phyloP scores from a whole-genome alignment of 139 green algal species.

The Chlamydomonas sphaeroides region DNA sequence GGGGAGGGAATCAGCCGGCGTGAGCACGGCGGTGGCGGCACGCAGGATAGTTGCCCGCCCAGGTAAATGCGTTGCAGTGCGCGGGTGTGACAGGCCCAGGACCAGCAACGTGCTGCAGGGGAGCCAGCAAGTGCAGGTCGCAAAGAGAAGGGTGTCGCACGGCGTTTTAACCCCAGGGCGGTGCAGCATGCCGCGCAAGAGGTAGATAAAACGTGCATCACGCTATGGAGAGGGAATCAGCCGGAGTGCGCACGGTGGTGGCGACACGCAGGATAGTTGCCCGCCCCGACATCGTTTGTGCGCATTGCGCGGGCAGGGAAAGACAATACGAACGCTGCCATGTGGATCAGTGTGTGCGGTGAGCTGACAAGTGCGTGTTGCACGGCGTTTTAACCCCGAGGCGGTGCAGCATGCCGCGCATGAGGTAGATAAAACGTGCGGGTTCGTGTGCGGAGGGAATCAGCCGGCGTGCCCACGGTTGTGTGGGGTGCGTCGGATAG shows the following conservation, averaged over 20 bases:
- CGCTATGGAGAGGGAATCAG: slow-evolving; percentile 11
- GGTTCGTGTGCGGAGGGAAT: neutral
- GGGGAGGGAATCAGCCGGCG: neutral
- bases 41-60: neutral
- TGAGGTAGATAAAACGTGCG: slow-evolving; percentile 8
- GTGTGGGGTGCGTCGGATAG: neutral
- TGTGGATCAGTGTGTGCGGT: too few relatives aligned
- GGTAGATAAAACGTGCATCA: slow-evolving; percentile 28
- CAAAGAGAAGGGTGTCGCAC: slow-evolving; percentile 5
- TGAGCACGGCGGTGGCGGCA: neutral
- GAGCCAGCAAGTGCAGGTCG: too few relatives aligned
- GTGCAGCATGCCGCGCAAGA: neutral
- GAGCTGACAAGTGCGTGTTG: neutral
- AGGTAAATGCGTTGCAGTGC: too few relatives aligned
- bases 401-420: neutral
- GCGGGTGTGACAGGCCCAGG: too few relatives aligned
- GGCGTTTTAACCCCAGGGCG: slow-evolving; percentile 15
- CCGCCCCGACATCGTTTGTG: neutral
- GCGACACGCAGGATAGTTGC: slow-evolving; percentile 2
- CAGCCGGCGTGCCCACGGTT: neutral
- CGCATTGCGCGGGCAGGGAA: too few relatives aligned
- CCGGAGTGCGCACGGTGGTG: neutral
- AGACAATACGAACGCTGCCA: too few relatives aligned
- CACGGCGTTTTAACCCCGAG: neutral
- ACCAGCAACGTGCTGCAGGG: too few relatives aligned